Percentiles rank a stretch among this genome's conserved stretches.
These are phyloP conservation scores for Sphaerulina musiva DNA, from an alignment of 2,329 filamentous ascomycete genomes.

Conservation along the genomic window DNA sequence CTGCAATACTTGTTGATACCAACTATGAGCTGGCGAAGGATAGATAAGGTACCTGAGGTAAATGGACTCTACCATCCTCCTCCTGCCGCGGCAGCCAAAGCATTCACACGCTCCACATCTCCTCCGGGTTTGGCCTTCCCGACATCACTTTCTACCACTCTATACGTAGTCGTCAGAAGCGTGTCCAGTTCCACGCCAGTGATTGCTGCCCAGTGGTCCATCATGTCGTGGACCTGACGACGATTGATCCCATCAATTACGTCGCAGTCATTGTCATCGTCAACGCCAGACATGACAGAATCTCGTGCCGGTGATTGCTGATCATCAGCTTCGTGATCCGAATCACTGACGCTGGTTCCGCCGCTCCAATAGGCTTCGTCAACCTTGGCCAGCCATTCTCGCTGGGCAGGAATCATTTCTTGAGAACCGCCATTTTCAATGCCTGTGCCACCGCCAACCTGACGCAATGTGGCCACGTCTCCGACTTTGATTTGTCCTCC, in stretches of 20 bases:
- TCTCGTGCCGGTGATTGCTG: conserved; percentile 20
- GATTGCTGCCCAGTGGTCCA: conserved; percentile 68
- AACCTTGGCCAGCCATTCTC: conserved; percentile 72
- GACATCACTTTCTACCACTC: conserved; percentile 90
- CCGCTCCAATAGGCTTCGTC: conserved; percentile 47
- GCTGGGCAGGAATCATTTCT: conserved; percentile 63
- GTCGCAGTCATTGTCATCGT: conserved; percentile 12
- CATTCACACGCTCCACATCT: conserved; percentile 75
- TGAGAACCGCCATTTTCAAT: conserved; percentile 35
- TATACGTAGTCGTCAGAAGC: conserved; percentile 78
- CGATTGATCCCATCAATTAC: conserved; percentile 52
- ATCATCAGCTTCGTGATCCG: conserved; percentile 16
- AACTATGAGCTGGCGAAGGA: too few species aligned
- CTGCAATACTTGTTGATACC: too few species aligned
- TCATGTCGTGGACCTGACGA: conserved; percentile 57
- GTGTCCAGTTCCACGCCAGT: conserved; percentile 65
- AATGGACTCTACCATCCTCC: conserved; percentile 67
- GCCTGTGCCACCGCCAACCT: conserved; percentile 26
- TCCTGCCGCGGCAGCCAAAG: conserved; percentile 82
- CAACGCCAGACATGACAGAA: conserved; percentile 27
- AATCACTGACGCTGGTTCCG: conserved; percentile 20
- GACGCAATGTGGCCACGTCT: conserved; percentile 53
- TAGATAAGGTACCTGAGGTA: too few species aligned
- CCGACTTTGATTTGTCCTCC: conserved; percentile 91
- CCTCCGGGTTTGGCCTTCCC: conserved; percentile 64